Evolutionary conservation across 179 eudicot species (phyloP).

Genomic region (Spergularia azorica): DNA sequence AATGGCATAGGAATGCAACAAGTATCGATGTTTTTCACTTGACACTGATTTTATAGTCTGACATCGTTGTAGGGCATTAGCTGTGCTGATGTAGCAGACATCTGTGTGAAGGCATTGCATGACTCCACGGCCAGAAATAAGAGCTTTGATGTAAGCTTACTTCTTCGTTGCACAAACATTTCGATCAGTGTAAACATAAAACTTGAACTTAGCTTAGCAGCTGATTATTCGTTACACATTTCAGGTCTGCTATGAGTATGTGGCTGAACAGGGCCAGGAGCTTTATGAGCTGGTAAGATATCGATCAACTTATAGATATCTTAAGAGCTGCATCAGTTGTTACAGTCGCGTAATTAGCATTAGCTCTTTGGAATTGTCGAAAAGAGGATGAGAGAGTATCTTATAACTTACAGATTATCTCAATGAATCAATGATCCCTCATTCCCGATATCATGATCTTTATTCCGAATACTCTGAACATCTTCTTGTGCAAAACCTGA

Average conservation of each 20-base stretch:
- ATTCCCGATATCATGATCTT: no score
- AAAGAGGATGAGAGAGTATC: no score
- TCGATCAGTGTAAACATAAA: neutral
- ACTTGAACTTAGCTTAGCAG: neutral
- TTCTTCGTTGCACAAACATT: neutral
- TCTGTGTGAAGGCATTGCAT: conserved; percentile 94
- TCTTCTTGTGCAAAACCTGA: no score
- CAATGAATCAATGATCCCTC: no score
- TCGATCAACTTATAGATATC: neutral
- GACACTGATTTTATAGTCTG: neutral
- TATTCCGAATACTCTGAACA: no score
- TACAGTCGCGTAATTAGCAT: no score
- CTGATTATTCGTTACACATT: conserved; percentile 12
- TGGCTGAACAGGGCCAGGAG: conserved; percentile 90
- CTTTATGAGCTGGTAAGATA: conserved; percentile 83
- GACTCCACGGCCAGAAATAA: conserved; percentile 94
- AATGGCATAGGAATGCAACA: no score
- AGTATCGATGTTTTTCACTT: neutral
- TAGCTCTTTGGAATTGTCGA: no score
- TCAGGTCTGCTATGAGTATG: conserved; percentile 93
- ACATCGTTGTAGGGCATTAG: conserved; percentile 68
- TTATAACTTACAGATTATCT: no score
- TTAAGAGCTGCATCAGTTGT: no score
- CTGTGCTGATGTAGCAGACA: conserved; percentile 99
- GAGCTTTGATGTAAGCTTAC: conserved; percentile 81